Base-by-base conservation (phyloP, 2,329 filamentous ascomycete species). In the Penicillium verrucosum region DNA sequence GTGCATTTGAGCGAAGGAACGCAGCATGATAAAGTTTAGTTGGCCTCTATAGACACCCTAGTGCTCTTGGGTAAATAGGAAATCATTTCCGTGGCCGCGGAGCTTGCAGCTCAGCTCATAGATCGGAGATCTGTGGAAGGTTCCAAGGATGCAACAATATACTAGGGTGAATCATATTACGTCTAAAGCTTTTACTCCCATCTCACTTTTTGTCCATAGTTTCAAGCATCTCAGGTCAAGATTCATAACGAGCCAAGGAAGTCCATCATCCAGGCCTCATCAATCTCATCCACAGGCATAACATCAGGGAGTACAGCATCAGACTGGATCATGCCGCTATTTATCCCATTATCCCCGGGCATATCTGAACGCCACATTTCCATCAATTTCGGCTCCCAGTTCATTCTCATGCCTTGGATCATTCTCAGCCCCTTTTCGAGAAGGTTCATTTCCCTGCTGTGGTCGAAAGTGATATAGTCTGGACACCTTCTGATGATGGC, bases 261-360 rank as follows among this genome's bases (percentile, higher is more conserved):
- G 6, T 66, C 63, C 59, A 64, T 51, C 63, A 66, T 65, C 63
- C 61, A 66, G 16, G 51, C 47, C 49, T 65, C 64, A 37, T 65
- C 64, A 47, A 66, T 54, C 6, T 42, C 59, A 50, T 25, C 52
- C n/a, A 61, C 51, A 10, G 59, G 48, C 25, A 63, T 47, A n/a
- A 48, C 37, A 14, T 59, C 56, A n/a, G 53, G 34, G n/a, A 62
- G 46, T 8, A 56, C n/a, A 30, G 50, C n/a, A 36, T 51, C 50
- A 11, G 56, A 34, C 16, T 43, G 54, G 21, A 42, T 38, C 29
- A 60, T 58, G 6, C 49, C 36, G 14, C 34, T 32, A 14, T 50
- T 49, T 3, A 60, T 37, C 1, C 38, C 58, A 21, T 40, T 58
- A 3, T 48, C 34, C 7, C 45, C 36, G 3, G 59, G 54, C 7